Base-by-base conservation (phyloP, 257 asterid species). In the Nicotiana tabacum region DNA sequence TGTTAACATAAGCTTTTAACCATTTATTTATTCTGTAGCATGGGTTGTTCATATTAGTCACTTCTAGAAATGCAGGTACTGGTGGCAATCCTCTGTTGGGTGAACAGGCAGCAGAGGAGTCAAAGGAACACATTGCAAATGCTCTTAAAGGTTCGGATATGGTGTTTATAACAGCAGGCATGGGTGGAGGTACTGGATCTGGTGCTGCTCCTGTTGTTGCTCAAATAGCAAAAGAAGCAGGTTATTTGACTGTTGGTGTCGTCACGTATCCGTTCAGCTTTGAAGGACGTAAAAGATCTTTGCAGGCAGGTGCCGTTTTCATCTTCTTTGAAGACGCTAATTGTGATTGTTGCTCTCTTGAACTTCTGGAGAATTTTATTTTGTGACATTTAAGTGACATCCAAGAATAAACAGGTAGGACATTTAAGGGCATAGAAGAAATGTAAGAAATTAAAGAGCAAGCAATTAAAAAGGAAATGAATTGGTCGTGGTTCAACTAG, bases 111-210 rank as follows among this genome's bases (percentile, higher is more conserved):
- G 98, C 99, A 67, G 98, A 96, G 83, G 99, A 96, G 87, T 96
- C 99, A 15, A 94, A 92, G 90, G 99, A 96, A 77, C 85, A 91
- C 85, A 94, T 96, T 85, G 92, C 95, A 70, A 93, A 82, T 89
- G 89, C 99, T 80, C 95, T 96, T 78, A 96, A 89, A 89, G 98
- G 98, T 80, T 96, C 98, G 13, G 99, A 96, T 88, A 93, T 96
- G 98, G 99, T 96, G 83, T 96, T 96, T 85, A 91, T 96, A 92
- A 94, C 98, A 69, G 99, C 99, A 2, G 99, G 99, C 43, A 96
- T 96, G 98, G 99, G 99, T 62, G 99, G 99, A 64, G 99, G 99
- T 84, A 96, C 98, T 5, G 99, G 98, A 72, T 96, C 99, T 60
- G 99, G 99, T 82, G 99, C 98, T 77, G 99, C 99, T 66, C 97